Evolutionary conservation across 805 yeast species (phyloP), one percentile per base, ranked within the genome.

Genomic region (Torulaspora maleeae): DNA sequence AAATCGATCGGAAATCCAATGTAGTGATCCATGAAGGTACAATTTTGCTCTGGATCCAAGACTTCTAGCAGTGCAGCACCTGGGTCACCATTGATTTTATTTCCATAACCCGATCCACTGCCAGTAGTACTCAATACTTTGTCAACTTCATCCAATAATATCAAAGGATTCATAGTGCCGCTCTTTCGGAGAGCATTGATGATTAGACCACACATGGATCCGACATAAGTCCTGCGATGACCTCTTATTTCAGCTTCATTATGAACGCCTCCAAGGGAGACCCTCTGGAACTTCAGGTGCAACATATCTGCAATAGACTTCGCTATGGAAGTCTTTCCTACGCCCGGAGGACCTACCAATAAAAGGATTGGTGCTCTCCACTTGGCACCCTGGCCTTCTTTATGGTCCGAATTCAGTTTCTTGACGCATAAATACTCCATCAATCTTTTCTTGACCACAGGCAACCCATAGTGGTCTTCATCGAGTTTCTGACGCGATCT

Each of bases 271-370:
- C 96, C 96, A 2, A 88, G 74, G 2, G 95, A 84, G 13, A 88
- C 74, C 34, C 95, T 72, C 61, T 86, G 91, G 62, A 86, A 83
- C 48, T 79, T 77, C 38, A 95, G 74, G 0, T 85, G 82, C 45
- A 88, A 66, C 4, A 91, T 79, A 9, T 72, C 67, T 1, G 96
- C 95, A 38, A 88, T 78, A 0, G 95, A 84, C 58, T 80, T 80
- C 4, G 95, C 95, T 45, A 88, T 70, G 1, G 93, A 83, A 0
- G 96, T 88, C 63, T 88, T 88, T 24, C 96, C 96, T 11, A 87
- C 93, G 29, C 96, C 96, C 0, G 96, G 96, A 9, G 96, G 96
- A 0, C 96, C 96, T 5, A 86, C 87, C 46, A 88, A 73, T 64
- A 88, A 71, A 34, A 88, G 64, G 36, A 88, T 87, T 5, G 96